Base-by-base conservation (phyloP, 768 basidiomycete species). In the Naganishia vishniacii region DNA sequence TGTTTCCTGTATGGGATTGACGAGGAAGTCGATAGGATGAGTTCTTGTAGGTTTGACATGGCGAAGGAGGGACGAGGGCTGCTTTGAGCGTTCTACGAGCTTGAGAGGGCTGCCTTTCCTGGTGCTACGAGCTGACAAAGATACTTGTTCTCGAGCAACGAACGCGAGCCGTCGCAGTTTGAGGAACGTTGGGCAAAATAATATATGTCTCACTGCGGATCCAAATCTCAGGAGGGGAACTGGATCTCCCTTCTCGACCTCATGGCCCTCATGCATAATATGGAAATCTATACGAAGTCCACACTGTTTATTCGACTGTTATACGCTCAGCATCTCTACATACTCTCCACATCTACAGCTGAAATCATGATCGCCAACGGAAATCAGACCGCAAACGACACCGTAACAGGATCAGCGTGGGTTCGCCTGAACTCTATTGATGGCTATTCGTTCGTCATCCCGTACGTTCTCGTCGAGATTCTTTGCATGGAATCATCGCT, bases 381-480 rank as follows among this genome's bases (percentile, higher is more conserved):
- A 9, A 40, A 26, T 23, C 20, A 26, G 3, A 13, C 47, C 4
- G 20, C 20, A 23, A 48, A 48, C 25, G 47, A 18, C 9, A 28
- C 23, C 28, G 7, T 37, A 40, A 34, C 28, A 25, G 53, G 37
- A 40, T 32, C 13, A 28, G 51, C 32, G 20, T 67, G 65, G 65
- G 65, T 67, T 15, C 32, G 61, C 6, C 34, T 67, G 5, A 59
- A 61, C 47, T 74, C 74, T 5, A 61, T 59, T 1, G 91, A 94
- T 68, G 89, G 89, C 0, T 90, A 85, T 75, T 83, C 86, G 1
- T 94, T 87, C 75, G 82, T 94, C 62, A 82, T 93, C 53, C 83
- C 82, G 56, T 83, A 88, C 40, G 65, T 41, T 1, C 41, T 15
- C 29, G 16, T 47, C 26, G 26, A 32, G 5, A 8, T n/a, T 23